These are phyloP conservation scores for Fusarium multiceps DNA, from an alignment of 2,329 filamentous ascomycete species.

Conservation along the genomic window DNA sequence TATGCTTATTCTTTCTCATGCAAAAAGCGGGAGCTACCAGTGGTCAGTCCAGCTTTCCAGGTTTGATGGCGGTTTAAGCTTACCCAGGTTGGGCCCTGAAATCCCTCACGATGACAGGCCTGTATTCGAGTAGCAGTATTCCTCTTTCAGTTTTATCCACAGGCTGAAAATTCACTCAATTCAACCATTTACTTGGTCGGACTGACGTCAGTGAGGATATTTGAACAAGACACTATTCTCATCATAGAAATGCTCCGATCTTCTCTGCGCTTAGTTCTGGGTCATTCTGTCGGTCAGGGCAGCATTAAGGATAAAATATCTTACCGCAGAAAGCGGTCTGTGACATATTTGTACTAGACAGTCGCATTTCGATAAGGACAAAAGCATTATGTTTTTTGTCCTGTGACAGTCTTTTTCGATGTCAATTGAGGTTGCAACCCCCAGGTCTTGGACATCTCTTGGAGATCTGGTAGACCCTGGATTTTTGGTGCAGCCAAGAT, in stretches of 20 bases:
- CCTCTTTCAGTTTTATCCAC: background rate
- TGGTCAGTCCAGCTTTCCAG: background rate
- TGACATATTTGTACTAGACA: background rate
- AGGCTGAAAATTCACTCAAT: background rate
- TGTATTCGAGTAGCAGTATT: background rate
- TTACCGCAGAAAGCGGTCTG: conserved; percentile 11
- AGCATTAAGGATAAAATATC: background rate
- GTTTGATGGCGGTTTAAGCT: background rate
- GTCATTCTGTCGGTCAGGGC: background rate
- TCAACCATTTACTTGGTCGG: background rate
- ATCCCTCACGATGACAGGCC: background rate
- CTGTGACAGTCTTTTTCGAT: background rate
- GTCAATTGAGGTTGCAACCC: conserved; percentile 23
- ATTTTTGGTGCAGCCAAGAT: conserved; percentile 39
- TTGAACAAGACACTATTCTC: conserved; percentile 3
- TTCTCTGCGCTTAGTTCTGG: background rate
- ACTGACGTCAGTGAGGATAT: conserved; percentile 22
- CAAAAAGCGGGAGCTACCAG: conserved; percentile 4
- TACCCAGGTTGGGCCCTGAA: background rate
- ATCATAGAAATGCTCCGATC: conserved; percentile 2
- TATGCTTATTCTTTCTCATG: conserved; percentile 30
- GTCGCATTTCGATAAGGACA: too few relatives aligned
- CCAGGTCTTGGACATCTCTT: conserved; percentile 43
- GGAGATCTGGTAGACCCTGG: conserved; percentile 37
- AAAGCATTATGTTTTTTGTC: background rate